Conservation (phyloP, 2,329 filamentous ascomycete species). For the Colletotrichum plurivorum region DNA sequence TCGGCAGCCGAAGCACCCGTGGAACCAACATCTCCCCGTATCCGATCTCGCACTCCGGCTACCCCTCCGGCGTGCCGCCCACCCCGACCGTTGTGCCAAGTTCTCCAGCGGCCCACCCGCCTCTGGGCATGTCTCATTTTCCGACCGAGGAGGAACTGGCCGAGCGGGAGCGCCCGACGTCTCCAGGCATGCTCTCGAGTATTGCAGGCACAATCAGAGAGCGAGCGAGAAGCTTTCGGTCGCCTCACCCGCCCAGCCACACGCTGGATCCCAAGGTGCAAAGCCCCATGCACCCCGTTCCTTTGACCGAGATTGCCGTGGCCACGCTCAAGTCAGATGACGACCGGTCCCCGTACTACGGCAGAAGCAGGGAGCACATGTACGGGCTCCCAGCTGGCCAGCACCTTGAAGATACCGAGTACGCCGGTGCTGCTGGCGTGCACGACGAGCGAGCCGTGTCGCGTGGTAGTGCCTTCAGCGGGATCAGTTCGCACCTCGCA, state of each 20-base stretch:
- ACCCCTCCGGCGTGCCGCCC: conserved; percentile 44
- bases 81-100: conserved; percentile 39
- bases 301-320: conserved; percentile 72
- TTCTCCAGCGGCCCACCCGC: conserved; percentile 69
- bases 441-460: conserved; percentile 52
- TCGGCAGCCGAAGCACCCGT: conserved; percentile 51
- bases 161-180: conserved; percentile 64
- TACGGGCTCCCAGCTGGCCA: conserved; percentile 61
- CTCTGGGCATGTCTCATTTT: conserved; percentile 89
- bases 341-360: conserved; percentile 59
- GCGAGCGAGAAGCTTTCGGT: conserved; percentile 57
- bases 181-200: conserved; percentile 65
- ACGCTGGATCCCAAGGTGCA: conserved; percentile 57
- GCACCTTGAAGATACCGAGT: conserved; percentile 60
- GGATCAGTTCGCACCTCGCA: conserved; percentile 58
- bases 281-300: conserved; percentile 73
- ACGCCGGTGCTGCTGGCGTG: conserved; percentile 61
- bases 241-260: conserved; percentile 57
- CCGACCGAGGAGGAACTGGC: conserved; percentile 76
- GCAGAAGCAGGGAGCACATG: conserved; percentile 57
- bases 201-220: conserved; percentile 70
- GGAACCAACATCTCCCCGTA: conserved; percentile 34
- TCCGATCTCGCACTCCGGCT: conserved; percentile 16
- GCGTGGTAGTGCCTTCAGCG: conserved; percentile 57
- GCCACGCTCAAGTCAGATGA: conserved; percentile 60